These are phyloP conservation scores for Asterella californica DNA, from an alignment of 225 moss, liverwort and hornwort genomes.

Conservation along the genomic window DNA sequence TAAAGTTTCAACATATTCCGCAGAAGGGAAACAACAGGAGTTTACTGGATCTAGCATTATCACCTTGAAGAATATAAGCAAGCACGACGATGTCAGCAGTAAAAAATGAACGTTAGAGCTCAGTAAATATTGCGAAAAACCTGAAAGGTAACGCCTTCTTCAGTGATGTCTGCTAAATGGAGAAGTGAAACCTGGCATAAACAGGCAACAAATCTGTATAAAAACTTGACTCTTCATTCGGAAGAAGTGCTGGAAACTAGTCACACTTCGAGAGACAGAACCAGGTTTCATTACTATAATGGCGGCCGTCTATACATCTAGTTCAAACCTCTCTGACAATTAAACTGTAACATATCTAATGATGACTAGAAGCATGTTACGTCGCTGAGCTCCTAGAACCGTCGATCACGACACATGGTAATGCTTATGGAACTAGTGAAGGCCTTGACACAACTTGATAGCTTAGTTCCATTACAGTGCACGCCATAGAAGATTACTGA, in stretches of 20 bases:
- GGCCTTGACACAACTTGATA: neutral
- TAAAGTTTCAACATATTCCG: too few species aligned
- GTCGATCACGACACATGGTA: neutral
- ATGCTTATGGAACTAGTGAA: neutral
- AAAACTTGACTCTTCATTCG: neutral
- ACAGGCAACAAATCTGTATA: neutral
- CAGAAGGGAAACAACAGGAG: too few species aligned
- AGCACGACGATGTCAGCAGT: neutral
- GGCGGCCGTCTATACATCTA: neutral
- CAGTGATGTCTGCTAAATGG: slow-evolving; percentile 89
- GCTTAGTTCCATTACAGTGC: neutral
- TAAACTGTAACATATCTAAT: neutral
- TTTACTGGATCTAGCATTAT: neutral
- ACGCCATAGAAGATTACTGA: neutral
- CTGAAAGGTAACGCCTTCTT: slow-evolving; percentile 98
- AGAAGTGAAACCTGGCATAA: slow-evolving; percentile 72
- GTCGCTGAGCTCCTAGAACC: neutral
- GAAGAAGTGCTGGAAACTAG: neutral
- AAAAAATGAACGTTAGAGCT: neutral
- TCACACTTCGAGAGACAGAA: neutral
- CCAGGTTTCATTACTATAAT: neutral
- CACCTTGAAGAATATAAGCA: neutral
- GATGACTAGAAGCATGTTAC: neutral
- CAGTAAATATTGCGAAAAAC: slow-evolving; percentile 27
- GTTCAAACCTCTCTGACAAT: neutral